These are phyloP conservation scores for Blepharisma japonicum DNA, from an alignment of 73 alveolate genomes.

Conservation along the genomic window DNA sequence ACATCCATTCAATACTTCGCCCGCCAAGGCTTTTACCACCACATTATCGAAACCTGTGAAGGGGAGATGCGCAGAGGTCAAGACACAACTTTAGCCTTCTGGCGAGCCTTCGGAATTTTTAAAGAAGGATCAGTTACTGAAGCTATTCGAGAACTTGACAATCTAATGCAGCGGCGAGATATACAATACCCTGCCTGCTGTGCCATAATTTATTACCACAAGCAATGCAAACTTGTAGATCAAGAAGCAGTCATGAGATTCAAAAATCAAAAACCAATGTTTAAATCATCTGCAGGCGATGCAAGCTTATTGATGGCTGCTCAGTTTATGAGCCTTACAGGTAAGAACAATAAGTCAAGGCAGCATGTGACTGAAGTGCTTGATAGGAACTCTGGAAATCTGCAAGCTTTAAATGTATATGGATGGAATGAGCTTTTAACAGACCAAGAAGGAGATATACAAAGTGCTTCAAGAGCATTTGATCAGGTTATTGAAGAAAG, in stretches of 20 bases:
- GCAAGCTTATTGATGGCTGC: slow-evolving; percentile 71
- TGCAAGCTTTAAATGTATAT: slow-evolving; percentile 37
- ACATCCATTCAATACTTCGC: slow-evolving; percentile 72
- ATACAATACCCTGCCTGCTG: slow-evolving; percentile 80
- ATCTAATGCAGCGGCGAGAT: slow-evolving; percentile 83
- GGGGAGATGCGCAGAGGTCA: slow-evolving; percentile 86
- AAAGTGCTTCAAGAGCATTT: slow-evolving; percentile 2
- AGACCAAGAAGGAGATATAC: neutral
- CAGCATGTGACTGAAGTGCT: slow-evolving; percentile 40
- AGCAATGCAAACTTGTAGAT: slow-evolving; percentile 83
- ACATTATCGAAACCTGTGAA: slow-evolving; percentile 64
- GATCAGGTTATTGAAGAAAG: slow-evolving; percentile 26
- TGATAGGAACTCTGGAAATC: slow-evolving; percentile 31
- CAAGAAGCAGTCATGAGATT: slow-evolving; percentile 47
- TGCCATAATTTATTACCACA: slow-evolving; percentile 87
- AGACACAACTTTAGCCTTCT: slow-evolving; percentile 93
- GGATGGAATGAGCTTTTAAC: slow-evolving; percentile 35
- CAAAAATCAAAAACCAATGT: slow-evolving; percentile 36
- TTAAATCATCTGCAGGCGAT: slow-evolving; percentile 73
- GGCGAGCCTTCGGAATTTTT: slow-evolving; percentile 94
- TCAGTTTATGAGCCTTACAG: slow-evolving; percentile 50
- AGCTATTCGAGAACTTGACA: slow-evolving; percentile 92
- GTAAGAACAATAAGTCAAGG: slow-evolving; percentile 48
- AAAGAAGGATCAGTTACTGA: slow-evolving; percentile 93
- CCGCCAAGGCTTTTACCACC: slow-evolving; percentile 77